Base-by-base conservation (phyloP, 2,329 filamentous ascomycete genomes). In the Simplicillium aogashimaense region DNA sequence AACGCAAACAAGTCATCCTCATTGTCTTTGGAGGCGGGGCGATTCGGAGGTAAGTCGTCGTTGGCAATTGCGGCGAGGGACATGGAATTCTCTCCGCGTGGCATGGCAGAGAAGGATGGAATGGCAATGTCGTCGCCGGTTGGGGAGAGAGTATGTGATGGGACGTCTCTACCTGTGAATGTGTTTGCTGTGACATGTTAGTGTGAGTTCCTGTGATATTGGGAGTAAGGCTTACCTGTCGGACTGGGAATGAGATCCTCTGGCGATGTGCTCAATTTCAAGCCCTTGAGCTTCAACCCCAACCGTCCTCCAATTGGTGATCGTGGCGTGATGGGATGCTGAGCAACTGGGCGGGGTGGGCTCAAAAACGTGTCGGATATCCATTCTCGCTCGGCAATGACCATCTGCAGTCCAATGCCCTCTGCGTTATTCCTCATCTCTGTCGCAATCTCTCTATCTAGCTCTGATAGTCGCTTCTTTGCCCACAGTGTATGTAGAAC, bases 401-500 rank as follows among this genome's bases (percentile, higher is more conserved):
- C 86, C 82, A 94, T 94, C 55, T 86, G 78, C 41, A 94, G 64
- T 2, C 84, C 88, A 14, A 95, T 76, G 15, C 88, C 84, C 63
- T 95, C 88, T 11, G 74, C 72, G 54, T 94, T 94, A 46, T 70
- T 67, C 50, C 72, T 73, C 54, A 82, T 74, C 64, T 94, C 88
- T 7, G 67, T 66, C 9, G 74, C 76, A 50, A 94, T 90, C 65
- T 95, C 88, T 43, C 70, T 70, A 38, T 87, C 77, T 36, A 95
- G 66, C 46, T 84, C 80, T 28, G 78, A 76, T 16, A 95, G 65
- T 33, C 88, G 72, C 58, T 85, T 82, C 67, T 88, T 88, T 14
- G 86, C 89, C 87, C 89, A 95, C 43, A 90, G 78, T 2, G 86
- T 94, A 56, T 94, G 89, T 44, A 95, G 63, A 2, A 94, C 86